A percentile compares a stretch with the other conserved stretches of the same genome.
Evolutionary conservation across 2,329 filamentous ascomycete species (phyloP).

Genomic region (Fusarium lyarnte): DNA sequence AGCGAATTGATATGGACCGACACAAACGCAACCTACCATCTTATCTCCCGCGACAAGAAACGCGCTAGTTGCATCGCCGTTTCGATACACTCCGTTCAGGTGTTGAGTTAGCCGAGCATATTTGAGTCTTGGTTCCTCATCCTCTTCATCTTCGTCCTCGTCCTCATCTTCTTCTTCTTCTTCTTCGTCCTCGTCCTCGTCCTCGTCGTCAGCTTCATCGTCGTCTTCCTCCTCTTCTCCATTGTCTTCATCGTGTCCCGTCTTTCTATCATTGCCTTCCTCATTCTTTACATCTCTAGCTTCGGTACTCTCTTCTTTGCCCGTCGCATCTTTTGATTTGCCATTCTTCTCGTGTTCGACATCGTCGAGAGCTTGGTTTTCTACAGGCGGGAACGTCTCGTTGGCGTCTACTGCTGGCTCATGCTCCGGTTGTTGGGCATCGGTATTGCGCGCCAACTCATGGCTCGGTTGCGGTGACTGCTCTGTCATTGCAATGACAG

Average conservation of each 20-base stretch:
- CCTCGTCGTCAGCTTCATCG: slow-evolving; percentile 30
- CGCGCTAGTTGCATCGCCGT: slow-evolving; percentile 92
- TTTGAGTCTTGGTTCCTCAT: slow-evolving; percentile 94
- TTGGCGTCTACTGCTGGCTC: slow-evolving; percentile 27
- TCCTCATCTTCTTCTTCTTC: slow-evolving; percentile 68
- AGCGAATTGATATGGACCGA: slow-evolving; percentile 11
- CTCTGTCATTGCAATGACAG: slow-evolving; percentile 53
- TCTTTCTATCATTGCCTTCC: slow-evolving; percentile 31
- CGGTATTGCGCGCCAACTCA: slow-evolving; percentile 30
- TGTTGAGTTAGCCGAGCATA: slow-evolving; percentile 87
- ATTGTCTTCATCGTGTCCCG: slow-evolving; percentile 28
- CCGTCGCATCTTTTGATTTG: slow-evolving; percentile 47
- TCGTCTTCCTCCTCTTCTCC: slow-evolving; percentile 31
- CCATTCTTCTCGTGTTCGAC: slow-evolving; percentile 49
- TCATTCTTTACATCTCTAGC: slow-evolving; percentile 16
- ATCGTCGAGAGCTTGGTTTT: slow-evolving; percentile 5
- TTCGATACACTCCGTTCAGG: slow-evolving; percentile 84
- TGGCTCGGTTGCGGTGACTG: slow-evolving; percentile 50
- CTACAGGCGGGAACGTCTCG: slow-evolving; percentile 1
- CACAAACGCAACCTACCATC: slow-evolving; percentile 71
- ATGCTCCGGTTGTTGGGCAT: slow-evolving; percentile 29
- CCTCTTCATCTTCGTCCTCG: slow-evolving; percentile 65
- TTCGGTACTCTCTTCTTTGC: background rate
- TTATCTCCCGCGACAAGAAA: slow-evolving; percentile 95
- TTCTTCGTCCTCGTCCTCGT: slow-evolving; percentile 44